A percentile compares a stretch with the other conserved stretches of the same genome.
Evolutionary conservation across 768 basidiomycete genomes (phyloP).

Genomic region (Russula griseocarnosa): DNA sequence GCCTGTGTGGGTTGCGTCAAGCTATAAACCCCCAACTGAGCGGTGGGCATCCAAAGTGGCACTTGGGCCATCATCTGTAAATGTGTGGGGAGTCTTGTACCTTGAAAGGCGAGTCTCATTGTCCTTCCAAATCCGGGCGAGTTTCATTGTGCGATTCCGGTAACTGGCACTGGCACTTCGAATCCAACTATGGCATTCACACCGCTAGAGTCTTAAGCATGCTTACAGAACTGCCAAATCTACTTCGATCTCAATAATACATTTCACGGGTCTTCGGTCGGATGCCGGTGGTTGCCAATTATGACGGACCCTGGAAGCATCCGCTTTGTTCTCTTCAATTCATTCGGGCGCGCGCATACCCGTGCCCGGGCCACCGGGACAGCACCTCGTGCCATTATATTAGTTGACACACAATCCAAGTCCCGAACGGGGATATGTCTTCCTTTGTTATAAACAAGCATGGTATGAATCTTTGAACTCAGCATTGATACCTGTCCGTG

Average conservation of each 20-base stretch:
- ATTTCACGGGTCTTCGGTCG: background rate
- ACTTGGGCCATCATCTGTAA: slow-evolving; percentile 1
- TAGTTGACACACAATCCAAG: slow-evolving; percentile 1
- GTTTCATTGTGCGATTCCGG: slow-evolving; percentile 2
- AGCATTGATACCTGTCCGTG: slow-evolving; percentile 11
- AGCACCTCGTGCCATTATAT: background rate
- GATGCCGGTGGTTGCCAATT: background rate
- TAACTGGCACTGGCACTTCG: background rate
- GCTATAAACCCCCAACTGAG: background rate
- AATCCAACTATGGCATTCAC: background rate
- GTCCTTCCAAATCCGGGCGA: slow-evolving; percentile 7
- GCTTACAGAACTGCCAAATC: slow-evolving; percentile 6
- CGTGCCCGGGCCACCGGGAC: background rate
- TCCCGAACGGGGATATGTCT: background rate
- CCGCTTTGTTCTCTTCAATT: slow-evolving; percentile 19
- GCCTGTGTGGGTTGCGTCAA: background rate
- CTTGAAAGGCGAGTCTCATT: slow-evolving; percentile 1
- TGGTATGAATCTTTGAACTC: slow-evolving; percentile 3
- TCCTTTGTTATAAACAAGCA: slow-evolving; percentile 14
- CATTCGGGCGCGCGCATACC: background rate
- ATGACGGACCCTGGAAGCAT: background rate
- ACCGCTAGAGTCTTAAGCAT: background rate
- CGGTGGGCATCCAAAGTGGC: background rate
- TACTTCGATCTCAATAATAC: slow-evolving; percentile 16
- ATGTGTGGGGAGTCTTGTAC: slow-evolving; percentile 1